A percentile compares a stretch with the other conserved stretches of the same genome.
These are phyloP conservation scores for Irpex sp. DNA, from an alignment of 1,284 basidiomycete species.

Conservation along the genomic window DNA sequence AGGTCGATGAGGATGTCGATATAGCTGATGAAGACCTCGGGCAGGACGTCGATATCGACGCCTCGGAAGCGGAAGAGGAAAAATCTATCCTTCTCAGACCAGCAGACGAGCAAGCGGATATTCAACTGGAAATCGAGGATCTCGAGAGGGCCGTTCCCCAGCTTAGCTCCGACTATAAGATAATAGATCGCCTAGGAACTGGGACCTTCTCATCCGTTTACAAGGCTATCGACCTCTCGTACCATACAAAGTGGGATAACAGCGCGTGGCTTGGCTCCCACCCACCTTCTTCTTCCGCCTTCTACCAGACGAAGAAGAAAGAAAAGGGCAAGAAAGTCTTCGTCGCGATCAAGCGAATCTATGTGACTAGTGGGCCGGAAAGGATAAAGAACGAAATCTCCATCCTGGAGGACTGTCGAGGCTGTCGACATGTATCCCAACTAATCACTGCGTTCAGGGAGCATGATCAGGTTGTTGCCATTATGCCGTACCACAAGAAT, in stretches of 20 bases:
- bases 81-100: conserved; percentile 39
- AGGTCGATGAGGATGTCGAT: conserved; percentile 33
- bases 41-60: conserved; percentile 27
- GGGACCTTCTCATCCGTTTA: conserved; percentile 99
- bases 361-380: conserved; percentile 92
- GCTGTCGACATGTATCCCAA: conserved; percentile 84
- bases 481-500: conserved; percentile 93
- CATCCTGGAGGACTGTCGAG: conserved; percentile 86
- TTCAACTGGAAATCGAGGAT: conserved; percentile 73
- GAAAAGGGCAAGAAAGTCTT: conserved; percentile 55
- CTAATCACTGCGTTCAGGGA: conserved; percentile 93
- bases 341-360: conserved; percentile 96
- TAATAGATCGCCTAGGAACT: conserved; percentile 91
- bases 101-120: conserved; percentile 70
- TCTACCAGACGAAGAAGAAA: conserved; percentile 50
- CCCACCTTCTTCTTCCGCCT: conserved; percentile 47
- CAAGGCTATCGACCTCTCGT: conserved; percentile 85
- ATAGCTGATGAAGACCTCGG: conserved; percentile 32
- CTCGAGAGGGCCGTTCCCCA: conserved; percentile 59
- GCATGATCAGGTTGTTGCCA: conserved; percentile 89
- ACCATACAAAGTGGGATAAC: conserved; percentile 81
- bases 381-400: conserved; percentile 93
- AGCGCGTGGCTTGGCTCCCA: conserved; percentile 72
- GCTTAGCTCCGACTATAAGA: conserved; percentile 68
- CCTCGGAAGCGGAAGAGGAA: conserved; percentile 28